Percentiles rank a stretch among this genome's conserved stretches.
Conservation (phyloP, 2,329 filamentous ascomycete genomes). For the Aspergillus ibericus region DNA sequence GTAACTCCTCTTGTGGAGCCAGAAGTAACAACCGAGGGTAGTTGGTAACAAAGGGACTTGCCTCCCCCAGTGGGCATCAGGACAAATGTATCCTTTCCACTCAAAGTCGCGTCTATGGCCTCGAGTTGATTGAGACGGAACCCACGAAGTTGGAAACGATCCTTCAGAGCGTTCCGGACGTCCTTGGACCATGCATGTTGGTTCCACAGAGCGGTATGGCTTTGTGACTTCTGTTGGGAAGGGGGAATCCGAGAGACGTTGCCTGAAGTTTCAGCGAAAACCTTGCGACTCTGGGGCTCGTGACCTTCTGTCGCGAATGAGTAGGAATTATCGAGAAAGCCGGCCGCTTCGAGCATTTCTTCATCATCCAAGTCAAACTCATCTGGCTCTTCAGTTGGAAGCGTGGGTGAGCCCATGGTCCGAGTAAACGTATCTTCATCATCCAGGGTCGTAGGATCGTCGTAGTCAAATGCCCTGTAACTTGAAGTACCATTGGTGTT, state of each 20-base stretch:
- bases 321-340: constrained; percentile 35
- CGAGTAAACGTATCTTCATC: constrained; percentile 36
- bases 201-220: constrained; percentile 51
- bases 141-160: constrained; percentile 78
- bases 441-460: constrained; percentile 23
- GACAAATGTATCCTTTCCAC: constrained; percentile 86
- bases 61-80: constrained; percentile 97
- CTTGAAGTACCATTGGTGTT: constrained; percentile 5
- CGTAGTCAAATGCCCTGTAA: constrained; percentile 17
- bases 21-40: constrained; percentile 79
- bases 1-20: constrained; percentile 83
- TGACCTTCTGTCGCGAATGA: constrained; percentile 14
- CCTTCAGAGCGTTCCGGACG: constrained; percentile 75
- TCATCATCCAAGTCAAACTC: constrained; percentile 48
- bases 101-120: constrained; percentile 89
- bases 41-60: constrained; percentile 94
- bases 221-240: constrained; percentile 34
- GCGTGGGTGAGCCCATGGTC: constrained; percentile 43
- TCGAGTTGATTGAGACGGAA: constrained; percentile 92
- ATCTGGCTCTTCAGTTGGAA: constrained; percentile 26
- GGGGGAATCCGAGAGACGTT: constrained; percentile 34
- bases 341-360: constrained; percentile 47
- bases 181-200: constrained; percentile 79
- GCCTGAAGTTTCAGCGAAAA: constrained; percentile 45
- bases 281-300: constrained; percentile 29